Evolutionary conservation across 345 rosid genomes (phyloP), one percentile per base, ranked within the genome.

Genomic region (Combretum micranthum): DNA sequence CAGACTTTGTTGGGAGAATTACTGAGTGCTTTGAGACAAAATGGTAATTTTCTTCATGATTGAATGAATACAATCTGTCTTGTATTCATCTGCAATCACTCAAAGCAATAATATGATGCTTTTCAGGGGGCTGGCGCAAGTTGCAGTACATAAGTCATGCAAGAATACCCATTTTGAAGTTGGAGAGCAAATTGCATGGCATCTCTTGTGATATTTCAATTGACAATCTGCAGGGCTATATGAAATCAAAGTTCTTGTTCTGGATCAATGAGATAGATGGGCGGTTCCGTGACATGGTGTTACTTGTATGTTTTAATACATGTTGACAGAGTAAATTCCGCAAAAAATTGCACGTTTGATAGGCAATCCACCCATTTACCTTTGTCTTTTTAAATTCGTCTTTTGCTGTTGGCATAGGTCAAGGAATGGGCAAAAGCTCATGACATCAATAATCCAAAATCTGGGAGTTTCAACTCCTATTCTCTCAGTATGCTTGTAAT

Each of bases 351-450:
- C 26, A 25, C n/a, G n/a, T n/a, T 25, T 25, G 26, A 32, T 11
- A 32, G 39, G 39, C 39, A 32, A 32, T 32, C 9, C 9, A 11
- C 39, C 39, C 39, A 32, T 32, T 32, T 32, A 20, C 20, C 20
- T 50, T 42, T 42, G 48, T 3, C 42, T 56, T 22, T 16, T 50
- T 44, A 16, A 42, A 25, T 44, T 49, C 23, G 55, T 20, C 47
- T 18, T 26, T 32, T 15, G 15, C 57, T 60, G 42, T 37, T 47
- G 65, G 44, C 66, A 49, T 72, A 91, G 98, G 98, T 92, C 64
- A 92, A 88, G 74, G 96, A 88, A 80, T 92, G 98, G 98, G 96
- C 98, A 60, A 88, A 88, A 79, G 74, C 90, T 61, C 81, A 88
- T 53, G 61, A 75, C 46, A 81, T 92, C 64, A 92, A 88, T 68